These are phyloP conservation scores for Meyerozyma smithsonii DNA, from an alignment of 1,139 yeast species.

Conservation along the genomic window DNA sequence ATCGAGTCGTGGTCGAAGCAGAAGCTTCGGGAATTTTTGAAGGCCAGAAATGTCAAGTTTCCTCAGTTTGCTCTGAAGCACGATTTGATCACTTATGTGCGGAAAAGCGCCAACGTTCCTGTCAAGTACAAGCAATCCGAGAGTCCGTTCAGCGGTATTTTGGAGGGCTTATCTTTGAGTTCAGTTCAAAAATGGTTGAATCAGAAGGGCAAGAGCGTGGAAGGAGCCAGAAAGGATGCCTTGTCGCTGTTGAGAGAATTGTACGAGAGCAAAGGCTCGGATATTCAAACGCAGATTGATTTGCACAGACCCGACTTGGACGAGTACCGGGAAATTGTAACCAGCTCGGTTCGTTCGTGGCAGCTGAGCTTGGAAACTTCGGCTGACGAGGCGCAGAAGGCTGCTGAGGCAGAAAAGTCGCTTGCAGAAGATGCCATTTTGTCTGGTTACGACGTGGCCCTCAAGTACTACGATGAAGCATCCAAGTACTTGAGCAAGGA, in stretches of 20 bases:
- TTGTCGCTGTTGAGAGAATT: neutral
- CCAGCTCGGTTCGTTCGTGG: neutral
- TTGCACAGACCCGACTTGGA: constrained; percentile 18
- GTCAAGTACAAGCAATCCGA: constrained; percentile 21
- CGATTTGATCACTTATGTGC: constrained; percentile 45
- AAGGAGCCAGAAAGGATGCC: constrained; percentile 22
- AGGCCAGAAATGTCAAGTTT: constrained; percentile 45
- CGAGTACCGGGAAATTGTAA: constrained; percentile 10
- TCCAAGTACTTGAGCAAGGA: constrained; percentile 23
- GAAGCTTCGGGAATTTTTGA: constrained; percentile 47
- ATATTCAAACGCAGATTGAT: constrained; percentile 13
- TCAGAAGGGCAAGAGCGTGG: constrained; percentile 19
- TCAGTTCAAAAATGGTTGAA: constrained; percentile 21
- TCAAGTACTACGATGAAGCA: constrained; percentile 40
- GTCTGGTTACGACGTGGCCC: constrained; percentile 20
- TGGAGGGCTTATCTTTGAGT: constrained; percentile 18
- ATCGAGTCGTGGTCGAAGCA: constrained; percentile 46
- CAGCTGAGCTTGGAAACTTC: neutral
- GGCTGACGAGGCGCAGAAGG: neutral
- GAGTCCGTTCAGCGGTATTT: constrained; percentile 14
- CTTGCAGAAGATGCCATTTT: constrained; percentile 20
- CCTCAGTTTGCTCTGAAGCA: constrained; percentile 43
- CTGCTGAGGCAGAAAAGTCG: constrained; percentile 6
- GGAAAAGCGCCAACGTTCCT: constrained; percentile 39
- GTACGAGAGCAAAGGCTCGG: constrained; percentile 1